Conservation (phyloP, 2,329 filamentous ascomycete species). For the Chaetomiaceae sp. region DNA sequence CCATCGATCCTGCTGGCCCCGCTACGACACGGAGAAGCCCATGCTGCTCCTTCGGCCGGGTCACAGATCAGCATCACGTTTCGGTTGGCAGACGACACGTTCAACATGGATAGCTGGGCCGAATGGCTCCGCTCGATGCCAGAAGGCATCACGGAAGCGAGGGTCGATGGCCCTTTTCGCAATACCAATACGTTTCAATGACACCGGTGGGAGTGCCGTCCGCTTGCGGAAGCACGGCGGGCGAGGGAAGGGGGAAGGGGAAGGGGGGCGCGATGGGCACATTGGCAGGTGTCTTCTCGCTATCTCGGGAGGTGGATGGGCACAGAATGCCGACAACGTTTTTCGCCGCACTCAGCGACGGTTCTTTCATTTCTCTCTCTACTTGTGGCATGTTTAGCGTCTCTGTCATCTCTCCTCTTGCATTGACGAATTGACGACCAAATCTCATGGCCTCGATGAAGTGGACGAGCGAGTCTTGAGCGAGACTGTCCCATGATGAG, state of each 20-base stretch:
- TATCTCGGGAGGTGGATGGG: neutral
- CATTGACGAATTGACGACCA: neutral
- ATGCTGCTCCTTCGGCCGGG: constrained; percentile 37
- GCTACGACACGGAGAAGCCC: constrained; percentile 38
- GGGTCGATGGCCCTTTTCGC: constrained; percentile 48
- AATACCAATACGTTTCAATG: constrained; percentile 37
- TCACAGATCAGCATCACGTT: constrained; percentile 50
- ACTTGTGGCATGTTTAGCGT: neutral
- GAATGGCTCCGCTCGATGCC: constrained; percentile 58
- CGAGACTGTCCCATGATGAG: neutral
- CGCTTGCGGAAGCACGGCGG: neutral
- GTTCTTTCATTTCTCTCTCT: neutral
- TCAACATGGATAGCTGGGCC: constrained; percentile 51
- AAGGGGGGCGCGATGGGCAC: neutral
- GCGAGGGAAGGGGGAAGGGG: too few relatives aligned
- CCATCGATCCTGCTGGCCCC: constrained; percentile 55
- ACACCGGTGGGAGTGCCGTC: constrained; percentile 16
- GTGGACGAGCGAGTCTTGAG: neutral
- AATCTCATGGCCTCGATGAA: neutral
- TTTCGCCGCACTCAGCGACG: neutral
- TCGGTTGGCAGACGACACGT: constrained; percentile 46
- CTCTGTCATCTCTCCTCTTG: neutral
- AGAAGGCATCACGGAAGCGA: constrained; percentile 51
- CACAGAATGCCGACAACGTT: constrained; percentile 12
- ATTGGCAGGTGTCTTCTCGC: constrained; percentile 4